These are phyloP conservation scores for Aspergillus cavernicola DNA, from an alignment of 495 filamentous ascomycete genomes.

Conservation along the genomic window DNA sequence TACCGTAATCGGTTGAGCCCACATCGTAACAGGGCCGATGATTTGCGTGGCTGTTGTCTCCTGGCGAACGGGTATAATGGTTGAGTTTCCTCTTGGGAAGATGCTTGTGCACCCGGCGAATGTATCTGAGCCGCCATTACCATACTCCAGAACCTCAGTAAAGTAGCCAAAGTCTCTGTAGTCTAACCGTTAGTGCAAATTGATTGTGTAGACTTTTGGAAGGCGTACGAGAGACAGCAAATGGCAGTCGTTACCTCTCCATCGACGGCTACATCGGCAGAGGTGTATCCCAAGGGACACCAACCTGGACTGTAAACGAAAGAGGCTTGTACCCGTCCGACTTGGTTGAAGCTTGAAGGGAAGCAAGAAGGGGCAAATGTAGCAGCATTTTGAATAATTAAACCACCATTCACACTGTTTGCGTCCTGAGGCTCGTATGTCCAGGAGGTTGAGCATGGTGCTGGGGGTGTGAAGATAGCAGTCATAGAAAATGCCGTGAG, in stretches of 20 bases:
- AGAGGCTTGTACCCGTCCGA: not conserved
- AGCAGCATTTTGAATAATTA: constrained; percentile 21
- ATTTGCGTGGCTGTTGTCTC: constrained; percentile 6
- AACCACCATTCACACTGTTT: constrained; percentile 6
- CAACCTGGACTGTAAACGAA: constrained; percentile 18
- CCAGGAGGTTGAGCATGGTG: constrained; percentile 16
- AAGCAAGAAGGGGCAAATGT: constrained; percentile 11
- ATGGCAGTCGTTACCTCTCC: constrained; percentile 12
- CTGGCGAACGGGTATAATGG: constrained; percentile 10
- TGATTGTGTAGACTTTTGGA: not conserved
- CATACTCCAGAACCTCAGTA: not conserved
- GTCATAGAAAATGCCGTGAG: constrained; percentile 9
- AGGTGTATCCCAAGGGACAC: constrained; percentile 21
- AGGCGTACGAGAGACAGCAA: constrained; percentile 19
- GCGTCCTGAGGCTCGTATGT: constrained; percentile 12
- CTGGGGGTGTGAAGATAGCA: constrained; percentile 16
- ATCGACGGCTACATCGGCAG: constrained; percentile 12
- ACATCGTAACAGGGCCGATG: constrained; percentile 25
- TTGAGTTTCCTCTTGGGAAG: constrained; percentile 1
- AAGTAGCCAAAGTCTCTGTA: constrained; percentile 1
- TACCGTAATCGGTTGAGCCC: constrained; percentile 22
- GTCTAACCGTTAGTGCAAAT: not conserved
- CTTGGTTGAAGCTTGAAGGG: constrained; percentile 11
- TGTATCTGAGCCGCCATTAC: not conserved
- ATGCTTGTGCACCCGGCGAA: constrained; percentile 11